These are phyloP conservation scores for Monsonia emarginata DNA, from an alignment of 441 rosid species.

Conservation along the genomic window DNA sequence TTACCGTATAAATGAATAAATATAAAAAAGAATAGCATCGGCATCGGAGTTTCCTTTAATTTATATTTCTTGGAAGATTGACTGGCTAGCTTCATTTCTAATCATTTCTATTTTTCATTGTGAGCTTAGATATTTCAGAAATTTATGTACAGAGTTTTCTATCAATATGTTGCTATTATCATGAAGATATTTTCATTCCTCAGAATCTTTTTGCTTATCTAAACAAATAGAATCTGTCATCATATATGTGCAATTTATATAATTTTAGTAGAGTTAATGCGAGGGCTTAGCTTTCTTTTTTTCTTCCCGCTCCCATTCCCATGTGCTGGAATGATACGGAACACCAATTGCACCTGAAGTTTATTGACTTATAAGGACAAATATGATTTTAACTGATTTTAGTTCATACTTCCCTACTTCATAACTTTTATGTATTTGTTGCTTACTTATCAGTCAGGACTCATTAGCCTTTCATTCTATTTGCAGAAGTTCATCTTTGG, in stretches of 20 bases:
- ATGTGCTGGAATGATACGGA: too few relatives aligned
- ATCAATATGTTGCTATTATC: neutral
- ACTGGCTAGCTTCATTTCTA: neutral
- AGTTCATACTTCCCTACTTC: neutral
- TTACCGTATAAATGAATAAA: too few relatives aligned
- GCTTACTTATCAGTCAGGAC: slow-evolving; percentile 1
- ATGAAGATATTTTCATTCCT: neutral
- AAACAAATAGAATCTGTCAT: neutral
- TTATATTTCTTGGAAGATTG: neutral
- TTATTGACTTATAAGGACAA: neutral
- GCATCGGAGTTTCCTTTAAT: too few relatives aligned
- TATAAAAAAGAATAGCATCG: too few relatives aligned
- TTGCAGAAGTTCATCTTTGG: slow-evolving; percentile 71
- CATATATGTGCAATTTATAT: neutral
- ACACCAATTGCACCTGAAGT: neutral
- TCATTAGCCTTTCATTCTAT: slow-evolving; percentile 7
- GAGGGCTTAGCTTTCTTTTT: too few relatives aligned
- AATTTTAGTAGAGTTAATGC: too few relatives aligned
- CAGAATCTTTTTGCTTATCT: neutral
- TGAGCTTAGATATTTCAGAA: neutral
- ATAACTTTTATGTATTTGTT: neutral
- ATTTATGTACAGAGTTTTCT: neutral
- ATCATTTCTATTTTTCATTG: neutral
- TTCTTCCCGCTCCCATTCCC: too few relatives aligned
- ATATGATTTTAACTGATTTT: neutral